These are phyloP conservation scores for Bothriochloa decipiens DNA, from an alignment of 176 grass and related monocot species.

Conservation along the genomic window DNA sequence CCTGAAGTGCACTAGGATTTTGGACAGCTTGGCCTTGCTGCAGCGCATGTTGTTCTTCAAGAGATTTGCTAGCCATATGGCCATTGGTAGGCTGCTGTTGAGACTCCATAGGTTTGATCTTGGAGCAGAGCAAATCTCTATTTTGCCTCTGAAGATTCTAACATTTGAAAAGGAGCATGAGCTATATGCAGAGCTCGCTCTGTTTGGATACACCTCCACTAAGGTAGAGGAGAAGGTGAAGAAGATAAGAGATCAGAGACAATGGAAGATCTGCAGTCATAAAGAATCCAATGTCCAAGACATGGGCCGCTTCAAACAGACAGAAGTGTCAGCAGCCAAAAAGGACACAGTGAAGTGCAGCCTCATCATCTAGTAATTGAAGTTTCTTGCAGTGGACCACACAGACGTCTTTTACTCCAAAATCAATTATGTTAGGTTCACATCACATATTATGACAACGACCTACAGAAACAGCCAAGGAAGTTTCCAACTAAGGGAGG, in stretches of 20 bases:
- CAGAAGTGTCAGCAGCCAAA: background rate
- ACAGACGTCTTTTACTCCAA: background rate
- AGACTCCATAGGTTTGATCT: conserved; percentile 30
- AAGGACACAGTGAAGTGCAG: background rate
- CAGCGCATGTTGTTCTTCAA: background rate
- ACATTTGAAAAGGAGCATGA: background rate
- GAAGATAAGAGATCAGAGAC: background rate
- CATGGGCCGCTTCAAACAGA: background rate
- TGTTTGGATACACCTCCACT: conserved; percentile 23
- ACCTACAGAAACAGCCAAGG: background rate
- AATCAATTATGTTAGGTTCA: background rate
- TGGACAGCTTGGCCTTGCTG: background rate
- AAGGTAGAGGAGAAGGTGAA: background rate
- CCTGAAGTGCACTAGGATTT: conserved; percentile 5
- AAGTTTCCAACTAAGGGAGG: background rate
- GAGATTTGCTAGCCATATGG: background rate
- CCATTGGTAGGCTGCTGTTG: background rate
- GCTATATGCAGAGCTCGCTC: background rate
- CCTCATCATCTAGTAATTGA: conserved; percentile 15
- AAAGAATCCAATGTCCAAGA: background rate
- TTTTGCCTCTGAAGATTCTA: conserved; percentile 3
- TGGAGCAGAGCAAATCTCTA: conserved; percentile 2
- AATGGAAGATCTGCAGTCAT: background rate
- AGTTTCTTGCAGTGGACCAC: conserved; percentile 4
- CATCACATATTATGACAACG: background rate